Evolutionary conservation across 1,139 yeast genomes (phyloP), one percentile per base, ranked within the genome.

Genomic region (Kodamaea ohmeri): DNA sequence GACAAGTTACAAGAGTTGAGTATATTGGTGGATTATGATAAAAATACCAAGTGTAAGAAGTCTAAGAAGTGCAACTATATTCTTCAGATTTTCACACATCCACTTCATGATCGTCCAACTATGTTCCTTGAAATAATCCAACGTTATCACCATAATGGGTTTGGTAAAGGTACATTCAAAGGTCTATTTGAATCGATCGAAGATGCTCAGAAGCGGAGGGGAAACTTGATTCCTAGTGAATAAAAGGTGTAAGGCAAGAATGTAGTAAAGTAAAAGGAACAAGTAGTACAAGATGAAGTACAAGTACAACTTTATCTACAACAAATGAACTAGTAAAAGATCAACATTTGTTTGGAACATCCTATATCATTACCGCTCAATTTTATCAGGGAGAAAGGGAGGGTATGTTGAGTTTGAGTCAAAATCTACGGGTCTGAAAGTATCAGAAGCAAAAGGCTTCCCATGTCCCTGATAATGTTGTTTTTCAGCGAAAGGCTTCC

Each of bases 101-200:
- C 95, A 0, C 59, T 84, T 17, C 75, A 76, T 46, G 90, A 83
- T 55, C 67, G 95, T 28, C 96, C 96, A 18, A 85, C 95, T 0
- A 69, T 85, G 34, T 87, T 87, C 54, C 65, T 86, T 47, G 95
- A 87, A 56, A 71, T 86, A 15, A 87, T 87, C 46, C 94, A 87
- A 59, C 73, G 95, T 45, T 71, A 73, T 50, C 83, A 84, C 51
- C 90, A 84, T 55, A 73, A 81, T 44, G 96, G 96, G 1, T 87
- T 87, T 61, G 96, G 95, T 0, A 88, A 87, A 37, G 95, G 95
- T 0, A 87, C 89, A 39, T 87, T 87, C 63, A 83, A 78, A 55
- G 85, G 92, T 0, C 64, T 87, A 36, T 86, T 84, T 53, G 90
- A 85, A 54, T 78, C 86, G 4, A 80, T 87, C 42, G 96, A 85